Evolutionary conservation across 176 grass and related monocot genomes (phyloP).

Genomic region (Areca catechu): DNA sequence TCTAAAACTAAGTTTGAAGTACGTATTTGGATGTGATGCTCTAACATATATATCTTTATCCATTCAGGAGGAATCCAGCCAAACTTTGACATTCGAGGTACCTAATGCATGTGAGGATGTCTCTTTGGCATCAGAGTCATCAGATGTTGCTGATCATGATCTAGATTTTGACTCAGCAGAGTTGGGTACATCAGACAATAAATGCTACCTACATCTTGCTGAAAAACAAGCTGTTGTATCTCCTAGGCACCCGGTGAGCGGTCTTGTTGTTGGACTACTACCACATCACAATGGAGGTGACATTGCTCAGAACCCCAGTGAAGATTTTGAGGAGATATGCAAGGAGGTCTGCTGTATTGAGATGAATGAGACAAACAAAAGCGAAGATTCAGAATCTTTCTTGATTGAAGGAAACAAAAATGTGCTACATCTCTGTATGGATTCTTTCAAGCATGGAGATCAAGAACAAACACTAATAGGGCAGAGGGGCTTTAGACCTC

Average conservation of each 20-base stretch:
- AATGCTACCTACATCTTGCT: conserved; percentile 19
- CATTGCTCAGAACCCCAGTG: conserved; percentile 27
- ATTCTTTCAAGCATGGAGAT: conserved; percentile 16
- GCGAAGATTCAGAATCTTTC: conserved; percentile 25
- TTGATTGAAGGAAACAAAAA: conserved; percentile 35
- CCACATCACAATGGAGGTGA: conserved; percentile 29
- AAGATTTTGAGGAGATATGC: conserved; percentile 67
- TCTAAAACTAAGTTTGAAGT: background rate
- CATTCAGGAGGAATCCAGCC: conserved; percentile 40
- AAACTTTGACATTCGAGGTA: conserved; percentile 39
- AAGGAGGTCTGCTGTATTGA: conserved; percentile 88
- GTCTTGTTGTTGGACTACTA: conserved; percentile 43
- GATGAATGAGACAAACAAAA: conserved; percentile 35
- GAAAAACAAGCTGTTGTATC: conserved; percentile 25
- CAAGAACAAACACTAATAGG: conserved; percentile 9
- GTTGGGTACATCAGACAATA: conserved; percentile 6
- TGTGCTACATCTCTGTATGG: conserved; percentile 21
- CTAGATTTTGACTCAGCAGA: conserved; percentile 32
- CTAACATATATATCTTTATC: conserved; percentile 10
- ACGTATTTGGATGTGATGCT: background rate
- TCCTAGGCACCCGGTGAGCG: conserved; percentile 29
- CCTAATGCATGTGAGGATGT: conserved; percentile 54
- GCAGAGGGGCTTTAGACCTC: conserved; percentile 20
- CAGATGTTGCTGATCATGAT: conserved; percentile 37
- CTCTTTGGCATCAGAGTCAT: conserved; percentile 32